A percentile compares a stretch with the other conserved stretches of the same genome.
Conservation (phyloP, 495 filamentous ascomycete species). For the Aspergillus diversus region DNA sequence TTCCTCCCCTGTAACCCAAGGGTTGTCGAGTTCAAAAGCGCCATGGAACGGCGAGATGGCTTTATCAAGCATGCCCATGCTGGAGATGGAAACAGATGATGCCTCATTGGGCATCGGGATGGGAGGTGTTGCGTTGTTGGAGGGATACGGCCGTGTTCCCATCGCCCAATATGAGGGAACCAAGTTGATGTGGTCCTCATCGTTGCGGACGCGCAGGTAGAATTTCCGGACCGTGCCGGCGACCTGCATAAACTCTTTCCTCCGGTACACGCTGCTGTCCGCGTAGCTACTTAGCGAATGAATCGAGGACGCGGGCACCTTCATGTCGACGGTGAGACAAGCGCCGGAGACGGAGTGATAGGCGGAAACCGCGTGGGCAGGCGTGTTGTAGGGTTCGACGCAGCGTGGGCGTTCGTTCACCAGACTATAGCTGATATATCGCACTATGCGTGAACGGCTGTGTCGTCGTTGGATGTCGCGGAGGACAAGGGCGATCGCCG, state of each 20-base stretch:
- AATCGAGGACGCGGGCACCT: constrained; percentile 17
- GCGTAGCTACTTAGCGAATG: background rate
- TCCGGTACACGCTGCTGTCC: constrained; percentile 1
- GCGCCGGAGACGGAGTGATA: constrained; percentile 36
- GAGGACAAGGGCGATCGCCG: constrained; percentile 28
- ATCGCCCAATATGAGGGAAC: constrained; percentile 34
- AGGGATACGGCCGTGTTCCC: constrained; percentile 27
- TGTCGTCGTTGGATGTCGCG: constrained; percentile 25
- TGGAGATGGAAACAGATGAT: constrained; percentile 44
- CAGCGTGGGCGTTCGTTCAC: constrained; percentile 33
- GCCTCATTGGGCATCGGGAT: constrained; percentile 33
- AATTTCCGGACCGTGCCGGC: constrained; percentile 29
- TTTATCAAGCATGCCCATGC: constrained; percentile 38
- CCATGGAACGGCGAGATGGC: constrained; percentile 31
- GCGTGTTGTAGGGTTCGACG: constrained; percentile 24
- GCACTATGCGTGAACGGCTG: constrained; percentile 16
- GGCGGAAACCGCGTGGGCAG: constrained; percentile 25
- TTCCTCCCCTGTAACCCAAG: constrained; percentile 48
- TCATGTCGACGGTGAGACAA: constrained; percentile 27
- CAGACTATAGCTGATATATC: constrained; percentile 31
- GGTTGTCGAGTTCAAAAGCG: constrained; percentile 31
- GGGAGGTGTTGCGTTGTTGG: constrained; percentile 21
- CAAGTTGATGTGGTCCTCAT: constrained; percentile 29
- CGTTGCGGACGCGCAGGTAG: constrained; percentile 31
- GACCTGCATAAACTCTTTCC: constrained; percentile 17